Percentiles rank a stretch among this genome's conserved stretches.
Conservation (phyloP, 129 eudicot species). For the Chrysanthemum seticuspe region DNA sequence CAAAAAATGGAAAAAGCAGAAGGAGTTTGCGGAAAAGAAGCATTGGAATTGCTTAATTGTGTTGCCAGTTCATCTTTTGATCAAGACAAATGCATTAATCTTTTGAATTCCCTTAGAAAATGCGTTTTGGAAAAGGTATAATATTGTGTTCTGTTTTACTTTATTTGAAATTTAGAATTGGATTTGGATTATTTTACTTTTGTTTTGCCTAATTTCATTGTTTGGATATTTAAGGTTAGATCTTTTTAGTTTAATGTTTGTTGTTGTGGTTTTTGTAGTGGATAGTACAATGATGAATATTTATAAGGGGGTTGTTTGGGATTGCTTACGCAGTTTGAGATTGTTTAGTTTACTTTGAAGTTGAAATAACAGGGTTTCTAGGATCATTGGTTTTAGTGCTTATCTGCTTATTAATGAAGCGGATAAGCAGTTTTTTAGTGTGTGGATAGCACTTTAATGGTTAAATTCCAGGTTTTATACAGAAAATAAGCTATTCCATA, state of each 20-base stretch:
- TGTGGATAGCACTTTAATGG: too few species aligned
- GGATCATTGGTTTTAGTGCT: too few species aligned
- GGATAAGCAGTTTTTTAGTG: too few species aligned
- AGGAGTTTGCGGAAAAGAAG: slow-evolving; percentile 65
- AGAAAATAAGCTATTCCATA: too few species aligned
- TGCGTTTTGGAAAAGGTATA: slow-evolving; percentile 65
- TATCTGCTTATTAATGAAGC: too few species aligned
- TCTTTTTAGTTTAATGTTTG: not conserved
- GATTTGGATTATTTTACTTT: not conserved
- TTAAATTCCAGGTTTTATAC: too few species aligned
- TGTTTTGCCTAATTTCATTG: not conserved
- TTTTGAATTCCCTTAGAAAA: slow-evolving; percentile 58
- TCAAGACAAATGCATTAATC: slow-evolving; percentile 55
- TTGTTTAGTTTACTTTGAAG: too few species aligned
- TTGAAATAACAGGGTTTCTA: too few species aligned
- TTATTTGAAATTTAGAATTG: not conserved
- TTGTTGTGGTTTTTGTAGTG: too few species aligned
- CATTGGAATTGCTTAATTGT: slow-evolving; percentile 74
- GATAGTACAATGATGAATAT: too few species aligned
- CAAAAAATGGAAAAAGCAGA: slow-evolving; percentile 37
- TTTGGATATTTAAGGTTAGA: not conserved
- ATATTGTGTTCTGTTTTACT: not conserved
- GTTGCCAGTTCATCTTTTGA: slow-evolving; percentile 54
- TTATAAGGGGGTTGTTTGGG: not conserved
- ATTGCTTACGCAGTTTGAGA: not conserved